Evolutionary conservation across 208 protist genomes (phyloP), one percentile per base, ranked within the genome.

Genomic region (Tetramitus jugosus): DNA sequence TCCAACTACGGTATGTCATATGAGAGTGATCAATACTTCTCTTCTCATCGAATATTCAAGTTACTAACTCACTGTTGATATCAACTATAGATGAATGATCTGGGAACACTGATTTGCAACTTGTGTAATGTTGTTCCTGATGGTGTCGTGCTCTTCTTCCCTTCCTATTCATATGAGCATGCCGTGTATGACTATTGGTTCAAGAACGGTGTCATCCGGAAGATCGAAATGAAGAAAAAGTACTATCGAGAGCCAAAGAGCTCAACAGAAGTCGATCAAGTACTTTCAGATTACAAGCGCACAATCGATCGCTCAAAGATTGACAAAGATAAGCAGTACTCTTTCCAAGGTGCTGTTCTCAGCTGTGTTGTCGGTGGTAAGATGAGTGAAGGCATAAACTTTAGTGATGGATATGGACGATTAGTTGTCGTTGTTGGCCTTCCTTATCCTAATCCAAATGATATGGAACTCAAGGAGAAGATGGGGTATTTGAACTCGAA

Each of bases 311-410:
- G 49, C 1, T 49, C 43, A 1, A 33, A 26, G 8, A 20, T 13
- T 43, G 13, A 20, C 1, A 26, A 80, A 43, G 67, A 42, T 62
- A 68, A 67, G 2, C 35, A n/a, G 17, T 17, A 46, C 77, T 60
- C 35, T n/a, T 65, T 56, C 6, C 67, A 88, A 37, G 94, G 95
- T 4, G 95, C 94, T 39, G 40, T 98, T 17, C 82, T 99, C 0
- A 90, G 92, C 45, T 86, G 86, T 35, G 94, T 99, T 10, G 94
- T 98, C 80, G 95, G 95, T 46, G 96, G 95, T 14, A 95, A 96
- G 65, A 83, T 99, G 43, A 94, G 89, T 29, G 96, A 99, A 84
- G 96, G 96, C 52, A 97, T 99, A 82, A 99, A 99, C 88, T 99
- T 99, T 75, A 85, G 83, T 13, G 96, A 99, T 80, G 90, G 93